phyloP scores from a whole-genome alignment of 2,329 filamentous ascomycete genomes.

The Trichoderma hamatum region DNA sequence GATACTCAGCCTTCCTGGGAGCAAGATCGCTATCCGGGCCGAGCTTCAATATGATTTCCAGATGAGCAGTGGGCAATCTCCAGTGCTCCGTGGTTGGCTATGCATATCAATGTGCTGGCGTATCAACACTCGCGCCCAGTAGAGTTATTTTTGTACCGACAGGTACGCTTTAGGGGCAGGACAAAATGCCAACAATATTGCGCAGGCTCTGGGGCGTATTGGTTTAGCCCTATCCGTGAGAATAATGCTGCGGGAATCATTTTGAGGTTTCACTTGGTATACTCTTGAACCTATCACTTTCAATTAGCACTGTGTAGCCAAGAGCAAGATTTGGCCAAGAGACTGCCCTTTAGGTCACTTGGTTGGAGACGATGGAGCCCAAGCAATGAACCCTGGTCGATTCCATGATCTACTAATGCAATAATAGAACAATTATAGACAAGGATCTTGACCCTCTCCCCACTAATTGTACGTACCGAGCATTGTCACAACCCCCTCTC shows the following conservation, averaged over 20 bases:
- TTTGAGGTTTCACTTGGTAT: neutral
- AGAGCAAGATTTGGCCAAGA: neutral
- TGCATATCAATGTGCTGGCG: neutral
- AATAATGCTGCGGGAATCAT: neutral
- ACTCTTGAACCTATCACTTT: neutral
- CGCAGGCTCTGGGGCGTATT: neutral
- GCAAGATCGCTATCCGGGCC: neutral
- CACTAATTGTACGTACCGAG: neutral
- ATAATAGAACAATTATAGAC: conserved; percentile 19
- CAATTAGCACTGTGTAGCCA: neutral
- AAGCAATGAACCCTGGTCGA: neutral
- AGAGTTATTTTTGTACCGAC: neutral
- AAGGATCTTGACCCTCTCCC: conserved; percentile 17
- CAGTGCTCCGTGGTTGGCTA: neutral
- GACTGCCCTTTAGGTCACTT: neutral
- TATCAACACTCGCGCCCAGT: neutral
- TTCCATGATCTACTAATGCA: conserved; percentile 20
- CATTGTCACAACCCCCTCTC: neutral
- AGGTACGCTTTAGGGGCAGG: neutral
- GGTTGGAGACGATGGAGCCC: neutral
- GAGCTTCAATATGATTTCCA: neutral
- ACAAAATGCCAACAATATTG: neutral
- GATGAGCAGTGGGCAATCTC: neutral
- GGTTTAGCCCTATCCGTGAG: neutral
- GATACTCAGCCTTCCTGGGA: neutral